phyloP scores from a whole-genome alignment of 2,329 filamentous ascomycete genomes.

The Albifimbria verrucaria region DNA sequence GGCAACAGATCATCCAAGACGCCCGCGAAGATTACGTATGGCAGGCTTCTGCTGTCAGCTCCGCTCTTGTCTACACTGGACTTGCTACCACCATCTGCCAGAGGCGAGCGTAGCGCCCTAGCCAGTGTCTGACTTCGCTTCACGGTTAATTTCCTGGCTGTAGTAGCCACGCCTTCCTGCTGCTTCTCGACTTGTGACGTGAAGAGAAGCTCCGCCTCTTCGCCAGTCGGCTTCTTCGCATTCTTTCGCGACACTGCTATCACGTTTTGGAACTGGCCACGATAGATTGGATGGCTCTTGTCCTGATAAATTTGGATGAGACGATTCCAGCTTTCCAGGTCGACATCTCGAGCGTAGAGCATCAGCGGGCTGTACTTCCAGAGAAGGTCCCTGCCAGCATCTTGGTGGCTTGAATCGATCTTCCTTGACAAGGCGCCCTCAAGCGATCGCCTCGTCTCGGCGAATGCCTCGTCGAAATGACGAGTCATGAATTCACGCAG shows the following conservation, averaged over 20 bases:
- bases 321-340: slow-evolving; percentile 75
- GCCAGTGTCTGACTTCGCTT: slow-evolving; percentile 89
- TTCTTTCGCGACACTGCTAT: slow-evolving; percentile 76
- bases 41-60: slow-evolving; percentile 63
- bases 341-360: slow-evolving; percentile 83
- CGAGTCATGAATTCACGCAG: slow-evolving; percentile 78
- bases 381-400: slow-evolving; percentile 66
- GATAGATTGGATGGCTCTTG: slow-evolving; percentile 73
- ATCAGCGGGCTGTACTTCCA: slow-evolving; percentile 89
- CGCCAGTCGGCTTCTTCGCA: slow-evolving; percentile 69
- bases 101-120: slow-evolving; percentile 65
- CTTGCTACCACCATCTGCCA: slow-evolving; percentile 56
- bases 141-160: slow-evolving; percentile 86
- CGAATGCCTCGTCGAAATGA: slow-evolving; percentile 73
- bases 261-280: slow-evolving; percentile 76
- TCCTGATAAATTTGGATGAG: slow-evolving; percentile 78
- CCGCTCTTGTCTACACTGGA: slow-evolving; percentile 53
- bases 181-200: slow-evolving; percentile 82
- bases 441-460: slow-evolving; percentile 64
- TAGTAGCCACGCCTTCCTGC: slow-evolving; percentile 69
- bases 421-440: slow-evolving; percentile 60
- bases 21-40: slow-evolving; percentile 78
- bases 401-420: slow-evolving; percentile 68
- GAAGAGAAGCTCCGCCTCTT: slow-evolving; percentile 84
- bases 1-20: slow-evolving; percentile 79